Evolutionary conservation across 192 early-diverging fungal genomes (phyloP), one percentile per base, ranked within the genome.

Genomic region (Coemansia sp.): DNA sequence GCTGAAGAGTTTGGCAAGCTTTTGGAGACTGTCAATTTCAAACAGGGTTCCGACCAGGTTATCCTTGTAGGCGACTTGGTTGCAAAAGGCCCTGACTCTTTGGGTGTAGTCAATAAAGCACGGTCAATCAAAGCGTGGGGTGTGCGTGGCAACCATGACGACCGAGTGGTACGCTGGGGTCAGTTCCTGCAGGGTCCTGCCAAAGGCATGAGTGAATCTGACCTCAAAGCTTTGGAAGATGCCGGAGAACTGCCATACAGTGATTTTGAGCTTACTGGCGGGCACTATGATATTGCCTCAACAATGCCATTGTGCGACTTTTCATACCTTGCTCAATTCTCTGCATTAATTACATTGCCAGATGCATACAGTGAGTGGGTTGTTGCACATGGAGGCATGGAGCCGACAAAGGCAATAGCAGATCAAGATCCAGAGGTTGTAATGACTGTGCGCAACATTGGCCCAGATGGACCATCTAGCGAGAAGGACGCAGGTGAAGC

Each of bases 111-210:
- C 31, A 68, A 76, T 42, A 70, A 71, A 12, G 85, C 86, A 1
- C 56, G 73, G 36, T 60, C 81, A 28, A 49, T 86, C 2, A 64
- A 61, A 15, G 83, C 82, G 15, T 71, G 76, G 64, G 82, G 85
- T 64, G 84, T 86, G 2, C 83, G 88, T 18, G 90, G 90, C 24
- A 91, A 91, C 63, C 90, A 91, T 47, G 90, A 92, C 51, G 87
- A 92, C 65, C 76, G 76, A 37, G 84, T 90, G 3, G 70, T 90
- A n/a, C 70, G 84, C 12, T 84, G 84, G 71, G 72, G 79, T 25
- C 76, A 77, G 23, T 83, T 74, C 46, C 69, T 86, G n/a, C 57
- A 83, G 17, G 67, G 67, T 17, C 71, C 84, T 3, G 64, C 55
- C 4, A 47, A 54, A 28, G 52, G 60, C 7, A 12, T 70, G 5